Evolutionary conservation across 1,284 basidiomycete genomes (phyloP).

Genomic region (Leccinum solheimii): DNA sequence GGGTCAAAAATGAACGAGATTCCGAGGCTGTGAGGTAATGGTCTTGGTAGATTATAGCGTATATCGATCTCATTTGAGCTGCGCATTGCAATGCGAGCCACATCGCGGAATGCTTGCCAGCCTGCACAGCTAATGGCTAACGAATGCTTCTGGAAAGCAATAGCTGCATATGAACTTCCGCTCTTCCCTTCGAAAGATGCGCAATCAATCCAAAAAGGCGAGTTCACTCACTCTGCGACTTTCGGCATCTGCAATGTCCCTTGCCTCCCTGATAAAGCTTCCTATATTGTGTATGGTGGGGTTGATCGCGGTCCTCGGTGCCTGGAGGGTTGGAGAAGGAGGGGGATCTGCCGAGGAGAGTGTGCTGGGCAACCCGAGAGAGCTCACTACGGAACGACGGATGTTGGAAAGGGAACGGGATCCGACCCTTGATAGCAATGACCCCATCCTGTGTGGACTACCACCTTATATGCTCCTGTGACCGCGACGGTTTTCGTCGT

Average conservation of each 20-base stretch:
- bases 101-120: too few species aligned
- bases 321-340: slow-evolving; percentile 2
- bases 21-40: too few species aligned
- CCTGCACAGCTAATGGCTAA: too few species aligned
- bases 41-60: too few species aligned
- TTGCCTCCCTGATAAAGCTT: slow-evolving; percentile 52
- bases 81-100: too few species aligned
- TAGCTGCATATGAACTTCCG: too few species aligned
- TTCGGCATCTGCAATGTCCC: slow-evolving; percentile 63
- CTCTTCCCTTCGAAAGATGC: too few species aligned
- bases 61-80: too few species aligned
- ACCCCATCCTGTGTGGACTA: slow-evolving; percentile 13
- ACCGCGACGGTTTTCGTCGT: slow-evolving; percentile 18
- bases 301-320: slow-evolving; percentile 44
- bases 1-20: too few species aligned
- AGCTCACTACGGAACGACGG: slow-evolving; percentile 41
- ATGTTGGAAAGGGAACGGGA: slow-evolving; percentile 40
- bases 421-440: slow-evolving; percentile 25
- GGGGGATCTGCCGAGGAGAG: slow-evolving; percentile 20
- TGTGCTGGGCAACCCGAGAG: slow-evolving; percentile 19
- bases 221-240: slow-evolving; percentile 65
- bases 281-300: slow-evolving; percentile 59
- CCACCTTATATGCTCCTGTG: slow-evolving; percentile 22
- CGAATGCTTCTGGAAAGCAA: too few species aligned
- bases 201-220: slow-evolving; percentile 55